Evolutionary conservation across 805 yeast species (phyloP), one percentile per base, ranked within the genome.

Genomic region (Teunomyces pallodes): DNA sequence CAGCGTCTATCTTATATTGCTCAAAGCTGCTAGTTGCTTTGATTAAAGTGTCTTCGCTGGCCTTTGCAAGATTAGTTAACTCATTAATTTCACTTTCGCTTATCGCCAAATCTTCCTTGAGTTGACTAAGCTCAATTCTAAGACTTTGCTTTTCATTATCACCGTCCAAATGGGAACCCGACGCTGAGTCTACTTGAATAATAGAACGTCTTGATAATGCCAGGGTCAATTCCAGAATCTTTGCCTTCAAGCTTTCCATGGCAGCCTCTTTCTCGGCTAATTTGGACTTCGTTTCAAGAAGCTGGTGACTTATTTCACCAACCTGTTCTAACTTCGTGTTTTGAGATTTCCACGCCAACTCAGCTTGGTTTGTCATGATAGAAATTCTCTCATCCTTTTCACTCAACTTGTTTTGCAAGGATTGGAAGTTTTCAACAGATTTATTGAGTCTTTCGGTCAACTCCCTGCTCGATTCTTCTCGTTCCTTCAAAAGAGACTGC

Each of bases 41-140:
- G 33, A 69, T 65, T 33, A 88, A 70, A 4, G 90, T 82, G 45
- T 78, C 80, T 58, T 88, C 95, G 3, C 89, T 81, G 10, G 86
- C 81, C 45, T 67, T 66, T 0, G 90, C 83, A 36, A 88, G 75
- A n/a, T 69, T 70, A 48, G 83, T 80, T 60, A 84, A 79, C 54
- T 85, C 83, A n/a, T 74, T 74, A 8, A 80, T 75, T 56, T 77
- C 82, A n/a, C 77, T 70, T 53, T 79, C 79, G 0, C 88, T 80
- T 12, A 78, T 68, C 17, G 74, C 77, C 47, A 86, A 72, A 47
- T 84, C 88, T 40, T 74, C 70, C 46, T 76, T 72, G 7, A 84
- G 69, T 48, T 71, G 71, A 30, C 75, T 76, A 17, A 80, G 62
- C 40, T 78, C 79, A 10, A 65, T 55, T 16, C 46, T 36, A 9